A percentile compares a stretch with the other conserved stretches of the same genome.
These are phyloP conservation scores for Tylopilus sp. DNA, from an alignment of 768 basidiomycete species.

Conservation along the genomic window DNA sequence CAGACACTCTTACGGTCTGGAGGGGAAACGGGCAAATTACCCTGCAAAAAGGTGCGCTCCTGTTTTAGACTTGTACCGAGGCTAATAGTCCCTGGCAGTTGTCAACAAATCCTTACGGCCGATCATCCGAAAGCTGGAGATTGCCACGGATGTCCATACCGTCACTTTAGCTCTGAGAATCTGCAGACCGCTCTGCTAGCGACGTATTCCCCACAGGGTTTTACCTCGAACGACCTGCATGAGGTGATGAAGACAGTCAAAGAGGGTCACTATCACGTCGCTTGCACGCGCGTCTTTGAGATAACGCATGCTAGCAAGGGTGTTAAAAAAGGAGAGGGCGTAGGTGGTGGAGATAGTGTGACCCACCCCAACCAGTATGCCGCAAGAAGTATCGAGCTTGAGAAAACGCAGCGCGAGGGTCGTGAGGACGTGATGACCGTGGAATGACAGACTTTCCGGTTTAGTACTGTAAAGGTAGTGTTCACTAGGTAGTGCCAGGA, in stretches of 20 bases:
- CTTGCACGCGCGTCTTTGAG: constrained; percentile 96
- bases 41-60: constrained; percentile 75
- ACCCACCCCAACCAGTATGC: constrained; percentile 94
- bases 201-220: constrained; percentile 59
- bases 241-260: constrained; percentile 84
- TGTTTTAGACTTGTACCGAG: background rate
- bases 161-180: constrained; percentile 82
- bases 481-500: constrained; percentile 17
- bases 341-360: constrained; percentile 82
- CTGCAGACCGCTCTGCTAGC: constrained; percentile 73
- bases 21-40: constrained; percentile 94
- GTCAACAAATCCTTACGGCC: constrained; percentile 77
- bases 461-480: background rate
- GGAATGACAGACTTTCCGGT: constrained; percentile 16
- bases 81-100: constrained; percentile 48
- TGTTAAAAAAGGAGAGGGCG: constrained; percentile 85
- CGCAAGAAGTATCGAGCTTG: constrained; percentile 67
- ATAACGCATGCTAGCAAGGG: constrained; percentile 72
- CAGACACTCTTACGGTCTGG: constrained; percentile 89
- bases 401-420: constrained; percentile 41
- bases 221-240: constrained; percentile 65
- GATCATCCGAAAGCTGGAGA: constrained; percentile 67
- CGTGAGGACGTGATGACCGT: constrained; percentile 46
- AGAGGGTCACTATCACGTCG: constrained; percentile 83
- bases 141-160: constrained; percentile 89